Conservation (phyloP, 1,284 basidiomycete genomes). For the Boletus semigastroideus region DNA sequence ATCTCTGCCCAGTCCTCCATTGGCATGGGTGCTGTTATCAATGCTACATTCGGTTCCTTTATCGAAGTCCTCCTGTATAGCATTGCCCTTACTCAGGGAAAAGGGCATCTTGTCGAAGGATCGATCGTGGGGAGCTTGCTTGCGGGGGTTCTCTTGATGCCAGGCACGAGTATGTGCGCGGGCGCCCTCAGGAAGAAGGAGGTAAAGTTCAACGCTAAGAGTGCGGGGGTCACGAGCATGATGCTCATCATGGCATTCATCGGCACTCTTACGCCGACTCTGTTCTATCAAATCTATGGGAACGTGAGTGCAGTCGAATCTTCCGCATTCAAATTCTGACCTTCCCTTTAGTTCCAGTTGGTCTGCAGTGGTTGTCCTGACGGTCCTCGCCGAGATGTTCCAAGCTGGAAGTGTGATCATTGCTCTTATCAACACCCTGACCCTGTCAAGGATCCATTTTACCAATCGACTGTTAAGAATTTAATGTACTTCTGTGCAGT, state of each 20-base stretch:
- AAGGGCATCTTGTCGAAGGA: slow-evolving; percentile 94
- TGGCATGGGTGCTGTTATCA: slow-evolving; percentile 99
- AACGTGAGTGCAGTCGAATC: slow-evolving; percentile 62
- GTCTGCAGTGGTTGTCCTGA: slow-evolving; percentile 89
- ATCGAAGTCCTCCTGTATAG: slow-evolving; percentile 96
- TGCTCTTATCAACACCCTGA: slow-evolving; percentile 97
- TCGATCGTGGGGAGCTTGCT: slow-evolving; percentile 94
- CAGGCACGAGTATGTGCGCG: slow-evolving; percentile 96
- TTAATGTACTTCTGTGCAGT: slow-evolving; percentile 95
- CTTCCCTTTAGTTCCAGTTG: slow-evolving; percentile 75
- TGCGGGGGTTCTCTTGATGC: slow-evolving; percentile 96
- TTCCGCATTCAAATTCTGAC: slow-evolving; percentile 9
- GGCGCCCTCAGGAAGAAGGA: slow-evolving; percentile 92
- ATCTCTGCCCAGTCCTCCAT: slow-evolving; percentile 98
- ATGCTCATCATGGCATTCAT: slow-evolving; percentile 99
- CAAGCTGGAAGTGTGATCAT: slow-evolving; percentile 81
- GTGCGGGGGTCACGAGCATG: slow-evolving; percentile 97
- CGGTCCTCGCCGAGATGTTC: slow-evolving; percentile 36
- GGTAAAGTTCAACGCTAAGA: slow-evolving; percentile 97
- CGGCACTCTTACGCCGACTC: slow-evolving; percentile 90
- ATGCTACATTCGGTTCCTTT: slow-evolving; percentile 97
- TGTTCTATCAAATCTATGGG: slow-evolving; percentile 99
- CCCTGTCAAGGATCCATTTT: slow-evolving; percentile 93
- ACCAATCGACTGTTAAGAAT: slow-evolving; percentile 90
- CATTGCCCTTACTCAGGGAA: slow-evolving; percentile 86